Percentiles rank a stretch among this genome's conserved stretches.
These are phyloP conservation scores for Cyberlindnera saturnus DNA, from an alignment of 805 yeast genomes.

Conservation along the genomic window DNA sequence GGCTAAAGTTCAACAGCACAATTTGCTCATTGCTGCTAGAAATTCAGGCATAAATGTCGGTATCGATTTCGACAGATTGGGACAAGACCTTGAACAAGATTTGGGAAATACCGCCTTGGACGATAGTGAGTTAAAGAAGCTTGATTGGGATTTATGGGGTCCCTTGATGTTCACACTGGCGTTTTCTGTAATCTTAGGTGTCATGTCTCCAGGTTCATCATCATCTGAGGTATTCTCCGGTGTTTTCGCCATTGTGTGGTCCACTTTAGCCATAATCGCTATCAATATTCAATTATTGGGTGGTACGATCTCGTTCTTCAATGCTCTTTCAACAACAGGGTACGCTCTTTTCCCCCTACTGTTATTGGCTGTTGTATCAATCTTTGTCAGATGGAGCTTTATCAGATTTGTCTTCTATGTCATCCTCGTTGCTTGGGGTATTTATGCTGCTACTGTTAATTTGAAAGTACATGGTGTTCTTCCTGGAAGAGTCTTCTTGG, in stretches of 20 bases:
- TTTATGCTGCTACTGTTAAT: slow-evolving; percentile 56
- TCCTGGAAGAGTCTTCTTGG: slow-evolving; percentile 54
- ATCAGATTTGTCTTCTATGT: slow-evolving; percentile 42
- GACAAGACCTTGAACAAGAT: slow-evolving; percentile 24
- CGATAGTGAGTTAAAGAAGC: slow-evolving; percentile 19
- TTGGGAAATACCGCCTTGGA: slow-evolving; percentile 20
- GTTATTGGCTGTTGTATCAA: slow-evolving; percentile 43
- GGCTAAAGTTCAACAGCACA: slow-evolving; percentile 26
- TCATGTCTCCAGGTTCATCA: slow-evolving; percentile 22
- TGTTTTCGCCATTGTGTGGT: slow-evolving; percentile 58
- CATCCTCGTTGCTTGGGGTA: slow-evolving; percentile 52
- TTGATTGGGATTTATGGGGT: slow-evolving; percentile 69
- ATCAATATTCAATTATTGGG: slow-evolving; percentile 59
- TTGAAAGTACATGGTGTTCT: slow-evolving; percentile 57
- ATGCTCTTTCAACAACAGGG: slow-evolving; percentile 65
- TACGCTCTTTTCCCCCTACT: slow-evolving; percentile 65
- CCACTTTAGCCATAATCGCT: slow-evolving; percentile 54
- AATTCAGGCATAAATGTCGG: slow-evolving; percentile 26
- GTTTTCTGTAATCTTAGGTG: slow-evolving; percentile 42
- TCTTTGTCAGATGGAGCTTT: slow-evolving; percentile 41
- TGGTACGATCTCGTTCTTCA: slow-evolving; percentile 56
- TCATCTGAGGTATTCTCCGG: slow-evolving; percentile 57
- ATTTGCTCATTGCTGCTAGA: slow-evolving; percentile 23
- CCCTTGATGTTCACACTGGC: slow-evolving; percentile 57
- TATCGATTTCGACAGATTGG: slow-evolving; percentile 23